Evolutionary conservation across 257 asterid genomes (phyloP).

Genomic region (Capsicum rhomboideum): DNA sequence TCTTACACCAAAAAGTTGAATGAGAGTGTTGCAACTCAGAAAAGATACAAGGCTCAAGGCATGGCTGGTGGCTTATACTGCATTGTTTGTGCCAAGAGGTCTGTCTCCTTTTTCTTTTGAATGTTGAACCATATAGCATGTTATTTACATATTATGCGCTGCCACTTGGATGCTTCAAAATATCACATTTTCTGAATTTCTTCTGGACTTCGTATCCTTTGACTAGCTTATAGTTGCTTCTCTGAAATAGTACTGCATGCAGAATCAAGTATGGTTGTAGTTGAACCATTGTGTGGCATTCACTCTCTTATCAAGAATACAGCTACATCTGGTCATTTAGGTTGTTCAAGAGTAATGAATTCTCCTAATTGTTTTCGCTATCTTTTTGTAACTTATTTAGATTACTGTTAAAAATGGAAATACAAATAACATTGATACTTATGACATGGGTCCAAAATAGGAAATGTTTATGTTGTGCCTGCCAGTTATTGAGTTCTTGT

Average conservation of each 20-base stretch:
- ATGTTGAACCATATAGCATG: background rate
- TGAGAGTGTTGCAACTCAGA: slow-evolving; percentile 13
- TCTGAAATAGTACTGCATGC: background rate
- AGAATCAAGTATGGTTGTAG: background rate
- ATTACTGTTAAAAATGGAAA: background rate
- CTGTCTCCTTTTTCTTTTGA: background rate
- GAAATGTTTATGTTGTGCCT: background rate
- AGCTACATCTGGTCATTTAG: background rate
- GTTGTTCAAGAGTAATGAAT: background rate
- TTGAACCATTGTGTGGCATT: background rate
- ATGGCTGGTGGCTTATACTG: slow-evolving; percentile 30
- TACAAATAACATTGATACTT: background rate
- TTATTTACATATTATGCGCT: background rate
- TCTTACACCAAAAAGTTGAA: slow-evolving; percentile 25
- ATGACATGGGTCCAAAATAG: background rate
- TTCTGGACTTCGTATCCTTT: background rate
- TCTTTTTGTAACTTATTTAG: background rate
- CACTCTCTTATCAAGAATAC: background rate
- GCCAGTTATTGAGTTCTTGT: background rate
- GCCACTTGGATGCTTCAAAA: background rate
- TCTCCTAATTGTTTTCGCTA: background rate
- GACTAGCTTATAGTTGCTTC: background rate
- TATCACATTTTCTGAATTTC: background rate
- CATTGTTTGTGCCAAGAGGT: slow-evolving; percentile 34
- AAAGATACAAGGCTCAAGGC: slow-evolving; percentile 31